Base-by-base conservation (phyloP, 2,329 filamentous ascomycete genomes). In the Ilyonectria mors-panacis region DNA sequence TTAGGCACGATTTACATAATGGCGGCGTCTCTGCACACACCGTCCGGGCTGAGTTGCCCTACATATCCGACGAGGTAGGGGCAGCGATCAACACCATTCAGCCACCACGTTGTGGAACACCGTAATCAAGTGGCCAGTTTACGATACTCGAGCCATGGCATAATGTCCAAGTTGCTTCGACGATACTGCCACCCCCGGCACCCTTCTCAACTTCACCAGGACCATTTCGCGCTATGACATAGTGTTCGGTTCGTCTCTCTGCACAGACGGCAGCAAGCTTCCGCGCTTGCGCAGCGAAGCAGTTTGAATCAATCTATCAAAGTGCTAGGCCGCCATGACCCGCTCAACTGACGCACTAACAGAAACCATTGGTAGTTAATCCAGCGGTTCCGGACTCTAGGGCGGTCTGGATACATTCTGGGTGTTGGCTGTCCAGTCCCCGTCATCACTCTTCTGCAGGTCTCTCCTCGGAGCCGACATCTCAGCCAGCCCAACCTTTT, bases 1-100 rank as follows among this genome's bases (percentile, higher is more conserved):
- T 26, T 19, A 6, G 26, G 28, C 26, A 56, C 23, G 47, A 51
- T 67, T 68, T 65, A 69, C 66, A 70, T 70, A 66, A 68, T 70
- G 59, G 59, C 50, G 55, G 59, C 47, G 57, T 33, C 50, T 66
- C 39, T 58, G 26, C 58, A 10, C 54, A 48, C 61, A n/a, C 26
- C n/a, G 42, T 33, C 30, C 48, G 23, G 35, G 28, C 8, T 28
- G 26, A 35, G 30, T 15, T 59, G 39, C 54, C 19, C 37, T 39
- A 42, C 45, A 57, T 45, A 37, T 48, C 28, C 39, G 44, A 50
- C 26, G 35, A 57, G 48, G 44, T 10, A 28, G 48, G 39, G 37
- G 54, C 39, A 39, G 55, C 45, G 53, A 59, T 63, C 65, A 59
- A 59, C 58, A 35, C 21, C 21, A 50, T 63, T 61, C 63, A 63